Evolutionary conservation across 2,329 filamentous ascomycete genomes (phyloP).

Genomic region (Colletotrichum noveboracense): DNA sequence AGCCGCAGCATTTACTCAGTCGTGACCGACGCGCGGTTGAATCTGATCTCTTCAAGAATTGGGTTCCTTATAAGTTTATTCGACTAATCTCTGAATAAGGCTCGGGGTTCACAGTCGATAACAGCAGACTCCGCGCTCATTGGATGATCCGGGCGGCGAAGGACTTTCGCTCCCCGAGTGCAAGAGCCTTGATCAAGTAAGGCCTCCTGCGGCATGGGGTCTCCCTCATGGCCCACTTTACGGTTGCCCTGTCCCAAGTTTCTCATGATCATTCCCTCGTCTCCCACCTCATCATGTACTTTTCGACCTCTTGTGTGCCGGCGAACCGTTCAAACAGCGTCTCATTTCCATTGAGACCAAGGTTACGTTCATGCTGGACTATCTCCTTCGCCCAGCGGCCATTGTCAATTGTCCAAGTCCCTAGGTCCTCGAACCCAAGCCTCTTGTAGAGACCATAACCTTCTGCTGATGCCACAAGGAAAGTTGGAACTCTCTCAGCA

Average conservation of each 20-base stretch:
- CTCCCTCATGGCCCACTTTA: neutral
- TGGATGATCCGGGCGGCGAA: neutral
- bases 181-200: neutral
- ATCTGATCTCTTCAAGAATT: neutral
- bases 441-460: slow-evolving; percentile 22
- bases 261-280: neutral
- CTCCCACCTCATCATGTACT: slow-evolving; percentile 18
- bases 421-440: slow-evolving; percentile 23
- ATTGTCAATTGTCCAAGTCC: slow-evolving; percentile 23
- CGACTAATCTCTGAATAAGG: neutral
- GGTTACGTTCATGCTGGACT: neutral
- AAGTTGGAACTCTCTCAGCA: neutral
- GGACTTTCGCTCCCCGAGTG: neutral
- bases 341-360: slow-evolving; percentile 17
- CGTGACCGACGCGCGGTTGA: neutral
- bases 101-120: neutral
- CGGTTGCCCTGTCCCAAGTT: neutral
- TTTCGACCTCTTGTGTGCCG: slow-evolving; percentile 24
- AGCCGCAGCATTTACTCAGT: neutral
- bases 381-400: slow-evolving; percentile 21
- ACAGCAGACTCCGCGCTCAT: neutral
- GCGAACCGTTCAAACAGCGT: slow-evolving; percentile 13
- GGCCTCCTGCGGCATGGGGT: neutral
- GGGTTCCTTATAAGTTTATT: neutral
- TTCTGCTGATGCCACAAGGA: slow-evolving; percentile 26